A percentile compares a stretch with the other conserved stretches of the same genome.
Evolutionary conservation across 805 yeast genomes (phyloP).

Genomic region (Candida pseudoglaebosa): DNA sequence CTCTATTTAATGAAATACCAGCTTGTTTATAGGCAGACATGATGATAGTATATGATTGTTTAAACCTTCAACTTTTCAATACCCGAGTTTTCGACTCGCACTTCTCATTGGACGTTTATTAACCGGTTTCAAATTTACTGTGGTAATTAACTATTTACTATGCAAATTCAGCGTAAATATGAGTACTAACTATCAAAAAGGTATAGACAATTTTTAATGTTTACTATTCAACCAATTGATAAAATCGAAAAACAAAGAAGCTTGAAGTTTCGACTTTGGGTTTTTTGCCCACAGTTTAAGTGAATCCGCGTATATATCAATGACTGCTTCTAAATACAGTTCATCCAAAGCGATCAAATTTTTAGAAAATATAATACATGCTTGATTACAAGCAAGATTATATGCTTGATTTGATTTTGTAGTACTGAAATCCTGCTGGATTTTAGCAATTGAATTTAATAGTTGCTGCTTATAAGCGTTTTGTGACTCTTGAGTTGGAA

Average conservation of each 20-base stretch:
- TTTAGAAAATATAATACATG: slow-evolving; percentile 64
- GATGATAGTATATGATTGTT: slow-evolving; percentile 3
- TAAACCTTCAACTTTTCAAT: neutral
- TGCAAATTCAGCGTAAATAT: slow-evolving; percentile 1
- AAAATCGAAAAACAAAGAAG: slow-evolving; percentile 67
- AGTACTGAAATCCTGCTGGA: slow-evolving; percentile 43
- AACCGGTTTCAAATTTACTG: slow-evolving; percentile 5
- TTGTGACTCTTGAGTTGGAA: slow-evolving; percentile 13
- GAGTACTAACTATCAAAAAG: slow-evolving; percentile 1
- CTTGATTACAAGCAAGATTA: slow-evolving; percentile 56
- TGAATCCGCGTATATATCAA: slow-evolving; percentile 53
- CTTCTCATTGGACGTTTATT: slow-evolving; percentile 6
- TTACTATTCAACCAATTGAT: slow-evolving; percentile 73
- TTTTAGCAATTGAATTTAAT: slow-evolving; percentile 27
- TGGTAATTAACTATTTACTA: neutral
- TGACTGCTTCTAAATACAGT: slow-evolving; percentile 37
- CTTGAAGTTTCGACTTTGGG: slow-evolving; percentile 43
- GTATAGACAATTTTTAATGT: slow-evolving; percentile 17
- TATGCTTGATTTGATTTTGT: slow-evolving; percentile 45
- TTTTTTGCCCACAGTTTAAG: slow-evolving; percentile 59
- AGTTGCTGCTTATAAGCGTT: slow-evolving; percentile 17
- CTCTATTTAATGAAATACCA: slow-evolving; percentile 68
- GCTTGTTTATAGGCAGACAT: slow-evolving; percentile 51
- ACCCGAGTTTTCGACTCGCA: slow-evolving; percentile 1
- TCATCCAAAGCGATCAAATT: slow-evolving; percentile 39